Evolutionary conservation across 192 early-diverging fungal genomes (phyloP).

Genomic region (Glomus cerebriforme): DNA sequence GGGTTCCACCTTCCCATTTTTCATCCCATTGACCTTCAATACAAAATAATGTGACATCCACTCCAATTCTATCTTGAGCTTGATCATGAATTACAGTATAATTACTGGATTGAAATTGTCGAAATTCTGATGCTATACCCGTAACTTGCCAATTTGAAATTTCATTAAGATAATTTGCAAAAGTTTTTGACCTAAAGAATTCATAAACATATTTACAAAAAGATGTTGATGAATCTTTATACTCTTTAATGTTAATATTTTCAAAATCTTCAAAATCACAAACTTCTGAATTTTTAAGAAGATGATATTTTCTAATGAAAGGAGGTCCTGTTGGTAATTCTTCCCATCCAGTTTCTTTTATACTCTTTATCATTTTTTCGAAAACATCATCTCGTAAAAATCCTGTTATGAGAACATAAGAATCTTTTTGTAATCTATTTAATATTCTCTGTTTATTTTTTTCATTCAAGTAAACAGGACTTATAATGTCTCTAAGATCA

Average conservation of each 20-base stretch:
- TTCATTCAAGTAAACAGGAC: constrained; percentile 47
- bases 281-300: constrained; percentile 28
- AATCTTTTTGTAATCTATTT: constrained; percentile 47
- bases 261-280: background rate
- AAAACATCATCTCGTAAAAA: constrained; percentile 45
- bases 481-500: constrained; percentile 46
- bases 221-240: constrained; percentile 10
- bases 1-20: constrained; percentile 56
- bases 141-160: constrained; percentile 34
- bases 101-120: constrained; percentile 55
- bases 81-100: constrained; percentile 67
- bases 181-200: constrained; percentile 40
- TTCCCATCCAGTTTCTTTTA: constrained; percentile 35
- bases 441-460: constrained; percentile 40
- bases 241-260: constrained; percentile 2
- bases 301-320: constrained; percentile 52
- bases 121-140: constrained; percentile 32
- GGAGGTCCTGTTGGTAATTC: constrained; percentile 46
- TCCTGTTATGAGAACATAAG: constrained; percentile 43
- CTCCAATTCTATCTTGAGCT: constrained; percentile 51
- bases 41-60: constrained; percentile 53
- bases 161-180: constrained; percentile 37
- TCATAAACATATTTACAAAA: constrained; percentile 29
- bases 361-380: constrained; percentile 34
- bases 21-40: constrained; percentile 46